phyloP scores from a whole-genome alignment of 441 rosid genomes.

The Pelargonium australe region DNA sequence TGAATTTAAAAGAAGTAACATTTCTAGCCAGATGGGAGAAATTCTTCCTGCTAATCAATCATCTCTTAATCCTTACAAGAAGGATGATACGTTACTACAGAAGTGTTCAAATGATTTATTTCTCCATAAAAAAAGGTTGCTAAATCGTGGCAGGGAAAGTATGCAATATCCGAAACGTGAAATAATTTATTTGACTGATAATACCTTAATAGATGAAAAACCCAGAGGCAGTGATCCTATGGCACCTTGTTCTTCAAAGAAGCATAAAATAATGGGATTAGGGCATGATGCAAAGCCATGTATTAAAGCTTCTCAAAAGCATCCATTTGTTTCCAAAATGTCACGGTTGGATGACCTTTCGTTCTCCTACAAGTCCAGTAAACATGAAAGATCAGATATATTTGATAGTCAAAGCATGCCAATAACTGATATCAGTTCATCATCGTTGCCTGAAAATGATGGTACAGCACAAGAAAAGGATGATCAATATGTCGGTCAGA shows the following conservation, averaged over 20 bases:
- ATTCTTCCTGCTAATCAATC: conserved; percentile 73
- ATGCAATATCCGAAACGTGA: conserved; percentile 31
- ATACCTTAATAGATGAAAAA: conserved; percentile 26
- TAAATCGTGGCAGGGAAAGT: conserved; percentile 32
- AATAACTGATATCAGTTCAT: conserved; percentile 30
- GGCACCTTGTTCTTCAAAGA: conserved; percentile 43
- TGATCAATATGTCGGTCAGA: conserved; percentile 15
- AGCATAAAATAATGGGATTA: conserved; percentile 38
- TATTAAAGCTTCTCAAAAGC: conserved; percentile 21
- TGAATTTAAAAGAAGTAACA: conserved; percentile 37
- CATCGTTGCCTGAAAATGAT: conserved; percentile 26
- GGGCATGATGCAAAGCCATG: conserved; percentile 23
- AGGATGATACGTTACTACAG: conserved; percentile 32
- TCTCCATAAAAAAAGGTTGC: conserved; percentile 31
- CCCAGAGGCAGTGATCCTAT: conserved; percentile 33
- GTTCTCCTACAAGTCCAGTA: conserved; percentile 26
- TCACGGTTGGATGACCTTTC: conserved; percentile 23
- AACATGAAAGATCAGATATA: conserved; percentile 27
- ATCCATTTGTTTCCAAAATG: conserved; percentile 29
- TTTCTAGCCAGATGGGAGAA: conserved; percentile 36
- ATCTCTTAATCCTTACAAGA: conserved; percentile 40
- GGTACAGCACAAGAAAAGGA: conserved; percentile 19
- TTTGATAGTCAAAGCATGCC: conserved; percentile 22
- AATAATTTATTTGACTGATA: conserved; percentile 29
- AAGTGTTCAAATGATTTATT: conserved; percentile 33